A percentile compares a stretch with the other conserved stretches of the same genome.
Conservation (phyloP, 1,139 yeast genomes). For the Suhomyces bolitotheri region DNA sequence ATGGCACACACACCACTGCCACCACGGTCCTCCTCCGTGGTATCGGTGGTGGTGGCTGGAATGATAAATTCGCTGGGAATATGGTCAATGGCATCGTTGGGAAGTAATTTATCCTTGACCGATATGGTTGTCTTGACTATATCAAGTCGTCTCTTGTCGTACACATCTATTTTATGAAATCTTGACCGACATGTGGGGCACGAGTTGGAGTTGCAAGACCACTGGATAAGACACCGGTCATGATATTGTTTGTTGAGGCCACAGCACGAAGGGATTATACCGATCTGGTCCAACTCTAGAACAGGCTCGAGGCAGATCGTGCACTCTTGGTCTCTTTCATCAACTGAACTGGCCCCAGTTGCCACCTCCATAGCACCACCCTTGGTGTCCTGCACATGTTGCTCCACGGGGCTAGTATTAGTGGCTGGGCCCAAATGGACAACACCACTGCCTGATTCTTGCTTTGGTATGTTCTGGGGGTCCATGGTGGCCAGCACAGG, state of each 20-base stretch:
- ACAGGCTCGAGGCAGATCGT: conserved; percentile 51
- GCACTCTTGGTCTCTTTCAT: conserved; percentile 36
- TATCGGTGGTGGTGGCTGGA: conserved; percentile 18
- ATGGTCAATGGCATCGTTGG: conserved; percentile 40
- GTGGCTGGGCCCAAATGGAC: no score
- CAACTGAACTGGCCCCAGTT: neutral
- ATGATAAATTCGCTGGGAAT: conserved; percentile 42
- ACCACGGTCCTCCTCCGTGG: conserved; percentile 6
- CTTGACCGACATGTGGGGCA: conserved; percentile 54
- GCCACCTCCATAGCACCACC: conserved; percentile 3
- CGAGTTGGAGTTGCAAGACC: conserved; percentile 52
- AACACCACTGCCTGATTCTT: neutral
- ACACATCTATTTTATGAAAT: conserved; percentile 31
- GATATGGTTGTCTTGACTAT: conserved; percentile 12
- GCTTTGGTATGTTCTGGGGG: neutral
- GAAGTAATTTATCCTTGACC: conserved; percentile 35
- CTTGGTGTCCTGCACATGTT: conserved; percentile 1
- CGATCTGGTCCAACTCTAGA: conserved; percentile 24
- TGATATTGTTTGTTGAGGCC: conserved; percentile 42
- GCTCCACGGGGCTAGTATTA: neutral
- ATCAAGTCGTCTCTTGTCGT: conserved; percentile 11
- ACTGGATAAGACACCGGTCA: conserved; percentile 43
- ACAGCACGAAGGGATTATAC: conserved; percentile 40
- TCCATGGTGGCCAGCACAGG: neutral
- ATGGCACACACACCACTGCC: conserved; percentile 31